Percentiles rank a stretch among this genome's conserved stretches.
Conservation (phyloP, 441 rosid species). For the Erysimum pusillum region DNA sequence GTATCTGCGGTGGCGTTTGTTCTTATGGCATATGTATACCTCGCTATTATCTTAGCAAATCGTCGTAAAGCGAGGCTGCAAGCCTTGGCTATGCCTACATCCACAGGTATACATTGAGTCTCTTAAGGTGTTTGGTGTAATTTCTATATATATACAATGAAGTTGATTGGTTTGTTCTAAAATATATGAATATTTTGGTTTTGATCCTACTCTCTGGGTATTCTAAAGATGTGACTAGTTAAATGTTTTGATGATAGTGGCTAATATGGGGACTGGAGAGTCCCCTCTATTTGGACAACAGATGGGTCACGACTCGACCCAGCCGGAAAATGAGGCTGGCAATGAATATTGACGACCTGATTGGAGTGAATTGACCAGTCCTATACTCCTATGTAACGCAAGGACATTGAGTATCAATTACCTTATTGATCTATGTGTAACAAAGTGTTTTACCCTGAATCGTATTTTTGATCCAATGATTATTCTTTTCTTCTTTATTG, state of each 20-base stretch:
- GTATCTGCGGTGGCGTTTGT: background rate
- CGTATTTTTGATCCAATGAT: too few relatives aligned
- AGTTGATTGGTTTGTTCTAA: background rate
- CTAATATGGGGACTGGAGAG: constrained; percentile 4
- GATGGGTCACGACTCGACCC: background rate
- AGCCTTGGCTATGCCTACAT: background rate
- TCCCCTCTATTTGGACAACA: constrained; percentile 1
- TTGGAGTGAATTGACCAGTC: constrained; percentile 1
- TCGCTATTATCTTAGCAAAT: background rate
- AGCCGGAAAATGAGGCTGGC: background rate
- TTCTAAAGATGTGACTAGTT: background rate
- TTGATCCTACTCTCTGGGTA: background rate
- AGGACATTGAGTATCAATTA: constrained; percentile 1
- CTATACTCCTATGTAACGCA: background rate
- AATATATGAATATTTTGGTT: background rate
- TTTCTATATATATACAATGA: background rate
- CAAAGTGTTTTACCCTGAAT: background rate
- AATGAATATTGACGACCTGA: background rate
- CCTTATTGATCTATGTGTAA: background rate
- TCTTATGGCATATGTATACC: background rate
- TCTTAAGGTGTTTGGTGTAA: background rate
- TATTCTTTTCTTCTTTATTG: too few relatives aligned
- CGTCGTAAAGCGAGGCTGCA: constrained; percentile 7
- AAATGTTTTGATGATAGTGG: constrained; percentile 13
- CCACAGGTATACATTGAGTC: constrained; percentile 16